Conservation (phyloP, 768 basidiomycete genomes). For the Russula virescens region DNA sequence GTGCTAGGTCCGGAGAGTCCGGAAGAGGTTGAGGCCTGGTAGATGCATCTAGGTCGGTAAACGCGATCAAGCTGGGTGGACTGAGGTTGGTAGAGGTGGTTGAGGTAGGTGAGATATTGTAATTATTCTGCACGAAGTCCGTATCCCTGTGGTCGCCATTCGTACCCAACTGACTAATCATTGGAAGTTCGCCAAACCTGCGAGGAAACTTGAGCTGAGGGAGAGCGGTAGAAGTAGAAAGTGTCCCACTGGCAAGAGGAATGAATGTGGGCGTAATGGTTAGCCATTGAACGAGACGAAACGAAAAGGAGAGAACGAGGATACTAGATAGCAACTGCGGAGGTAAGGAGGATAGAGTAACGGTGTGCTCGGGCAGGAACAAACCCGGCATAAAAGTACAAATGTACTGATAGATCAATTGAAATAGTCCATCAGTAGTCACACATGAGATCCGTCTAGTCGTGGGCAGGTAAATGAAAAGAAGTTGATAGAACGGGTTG, state of each 20-base stretch:
- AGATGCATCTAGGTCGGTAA: not conserved
- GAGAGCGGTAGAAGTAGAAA: not conserved
- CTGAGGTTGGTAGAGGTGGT: constrained; percentile 4
- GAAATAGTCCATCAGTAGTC: not conserved
- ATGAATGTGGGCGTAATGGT: not conserved
- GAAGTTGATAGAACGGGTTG: not conserved
- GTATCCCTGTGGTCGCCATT: not conserved
- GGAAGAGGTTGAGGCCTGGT: not conserved
- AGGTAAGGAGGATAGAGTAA: not conserved
- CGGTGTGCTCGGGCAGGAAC: not conserved
- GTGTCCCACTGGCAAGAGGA: not conserved
- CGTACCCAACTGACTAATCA: not conserved
- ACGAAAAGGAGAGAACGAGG: not conserved
- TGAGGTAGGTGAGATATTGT: not conserved
- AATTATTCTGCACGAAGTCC: not conserved
- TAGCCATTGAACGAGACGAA: not conserved
- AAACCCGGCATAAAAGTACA: not conserved
- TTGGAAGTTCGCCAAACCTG: not conserved
- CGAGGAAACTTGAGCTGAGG: not conserved
- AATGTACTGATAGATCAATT: not conserved
- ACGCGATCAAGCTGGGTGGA: constrained; percentile 3
- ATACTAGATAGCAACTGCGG: not conserved
- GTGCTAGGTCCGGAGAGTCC: not conserved
- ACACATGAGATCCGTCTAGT: not conserved
- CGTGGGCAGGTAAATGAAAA: not conserved